These are phyloP conservation scores for Penicillium robsamsonii DNA, from an alignment of 495 filamentous ascomycete genomes.

Conservation along the genomic window DNA sequence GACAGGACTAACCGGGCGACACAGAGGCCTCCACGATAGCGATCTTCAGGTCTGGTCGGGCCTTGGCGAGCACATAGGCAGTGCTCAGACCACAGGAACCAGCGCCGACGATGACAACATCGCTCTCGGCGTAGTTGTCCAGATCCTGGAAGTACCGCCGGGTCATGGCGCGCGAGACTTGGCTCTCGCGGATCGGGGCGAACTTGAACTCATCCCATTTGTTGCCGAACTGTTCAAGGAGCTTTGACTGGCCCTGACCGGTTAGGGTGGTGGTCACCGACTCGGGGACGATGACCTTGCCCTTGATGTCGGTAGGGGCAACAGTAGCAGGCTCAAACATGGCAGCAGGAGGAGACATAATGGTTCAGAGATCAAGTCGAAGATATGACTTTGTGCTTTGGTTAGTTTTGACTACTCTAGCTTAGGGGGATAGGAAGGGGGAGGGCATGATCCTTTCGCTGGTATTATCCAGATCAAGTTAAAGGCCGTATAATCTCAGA, in stretches of 20 bases:
- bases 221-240: conserved; percentile 59
- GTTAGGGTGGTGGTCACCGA: conserved; percentile 34
- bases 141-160: conserved; percentile 87
- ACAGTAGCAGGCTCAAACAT: conserved; percentile 43
- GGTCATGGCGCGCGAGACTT: conserved; percentile 90
- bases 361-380: conserved; percentile 41
- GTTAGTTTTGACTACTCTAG: conserved; percentile 39
- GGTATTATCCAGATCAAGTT: conserved; percentile 99
- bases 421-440: conserved; percentile 21
- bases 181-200: conserved; percentile 80
- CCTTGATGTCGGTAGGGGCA: conserved; percentile 47
- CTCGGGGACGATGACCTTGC: conserved; percentile 44
- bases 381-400: conserved; percentile 34
- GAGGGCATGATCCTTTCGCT: conserved; percentile 95
- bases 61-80: conserved; percentile 79
- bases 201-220: conserved; percentile 81
- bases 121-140: conserved; percentile 84
- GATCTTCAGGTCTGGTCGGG: conserved; percentile 86
- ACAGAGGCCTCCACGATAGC: conserved; percentile 87
- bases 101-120: conserved; percentile 88
- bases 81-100: conserved; percentile 82
- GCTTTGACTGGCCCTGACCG: conserved; percentile 45
- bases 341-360: conserved; percentile 75
- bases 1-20: conserved; percentile 55
- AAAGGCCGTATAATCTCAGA: conserved; percentile 92